These are phyloP conservation scores for Clohesyomyces aquaticus DNA, from an alignment of 495 filamentous ascomycete species.

Conservation along the genomic window DNA sequence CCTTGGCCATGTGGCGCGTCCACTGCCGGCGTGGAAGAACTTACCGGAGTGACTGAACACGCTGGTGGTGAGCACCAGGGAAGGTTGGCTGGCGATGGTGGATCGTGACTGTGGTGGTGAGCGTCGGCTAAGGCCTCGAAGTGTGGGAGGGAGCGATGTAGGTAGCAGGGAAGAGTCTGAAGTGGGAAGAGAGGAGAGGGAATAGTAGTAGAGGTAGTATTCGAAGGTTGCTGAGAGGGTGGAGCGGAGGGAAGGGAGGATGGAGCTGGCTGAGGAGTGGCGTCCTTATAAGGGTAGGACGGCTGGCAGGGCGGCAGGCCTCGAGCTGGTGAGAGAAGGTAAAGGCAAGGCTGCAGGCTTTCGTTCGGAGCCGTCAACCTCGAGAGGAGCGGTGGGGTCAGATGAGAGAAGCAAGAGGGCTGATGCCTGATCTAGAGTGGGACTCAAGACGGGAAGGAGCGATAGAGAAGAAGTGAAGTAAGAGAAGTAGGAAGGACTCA, in stretches of 20 bases:
- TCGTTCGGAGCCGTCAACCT: not conserved
- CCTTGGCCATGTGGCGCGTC: not conserved
- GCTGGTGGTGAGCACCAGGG: slow-evolving; percentile 3
- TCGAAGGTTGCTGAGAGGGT: slow-evolving; percentile 40
- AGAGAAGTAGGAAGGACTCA: not conserved
- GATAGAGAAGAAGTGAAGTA: not conserved
- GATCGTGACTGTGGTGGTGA: not conserved
- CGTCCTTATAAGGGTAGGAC: not conserved
- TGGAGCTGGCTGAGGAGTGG: not conserved
- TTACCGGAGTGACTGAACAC: too few relatives aligned
- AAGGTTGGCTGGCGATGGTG: slow-evolving; percentile 1
- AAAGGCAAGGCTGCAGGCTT: not conserved
- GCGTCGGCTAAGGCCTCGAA: not conserved
- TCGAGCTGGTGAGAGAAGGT: not conserved
- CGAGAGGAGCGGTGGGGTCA: not conserved
- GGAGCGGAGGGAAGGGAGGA: slow-evolving; percentile 27
- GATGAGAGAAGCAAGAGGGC: not conserved
- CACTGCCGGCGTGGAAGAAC: too few relatives aligned
- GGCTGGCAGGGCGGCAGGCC: not conserved
- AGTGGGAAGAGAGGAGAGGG: slow-evolving; percentile 28
- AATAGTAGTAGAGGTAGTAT: not conserved
- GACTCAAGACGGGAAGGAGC: not conserved
- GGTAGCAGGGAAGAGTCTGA: slow-evolving; percentile 4
- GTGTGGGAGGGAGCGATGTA: not conserved
- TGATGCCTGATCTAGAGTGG: too few relatives aligned